Percentiles rank a stretch among this genome's conserved stretches.
These are phyloP conservation scores for Pisolithus microcarpus DNA, from an alignment of 768 basidiomycete species.

Conservation along the genomic window DNA sequence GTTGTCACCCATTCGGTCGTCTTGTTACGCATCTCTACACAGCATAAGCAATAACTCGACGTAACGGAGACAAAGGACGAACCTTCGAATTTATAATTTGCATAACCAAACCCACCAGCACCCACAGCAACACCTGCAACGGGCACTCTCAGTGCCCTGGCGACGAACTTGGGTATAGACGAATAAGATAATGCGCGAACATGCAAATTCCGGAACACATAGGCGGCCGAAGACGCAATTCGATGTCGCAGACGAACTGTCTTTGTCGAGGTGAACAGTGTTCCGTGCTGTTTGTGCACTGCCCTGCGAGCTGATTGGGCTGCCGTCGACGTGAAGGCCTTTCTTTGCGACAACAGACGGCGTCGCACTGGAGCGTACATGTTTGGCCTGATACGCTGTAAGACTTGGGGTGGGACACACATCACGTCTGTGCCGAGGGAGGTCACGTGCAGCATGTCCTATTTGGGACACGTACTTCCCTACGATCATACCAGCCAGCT, in stretches of 20 bases:
- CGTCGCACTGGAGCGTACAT: conserved; percentile 43
- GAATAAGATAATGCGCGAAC: conserved; percentile 76
- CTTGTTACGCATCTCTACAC: conserved; percentile 62
- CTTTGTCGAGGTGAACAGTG: conserved; percentile 39
- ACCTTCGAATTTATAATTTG: conserved; percentile 97
- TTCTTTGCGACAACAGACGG: conserved; percentile 31
- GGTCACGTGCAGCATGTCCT: too few relatives aligned
- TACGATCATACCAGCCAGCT: too few relatives aligned
- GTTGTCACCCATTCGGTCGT: conserved; percentile 60
- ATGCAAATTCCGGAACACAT: conserved; percentile 57
- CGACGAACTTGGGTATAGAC: conserved; percentile 83
- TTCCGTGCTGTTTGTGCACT: conserved; percentile 51
- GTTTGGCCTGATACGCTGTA: neutral
- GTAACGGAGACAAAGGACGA: conserved; percentile 13
- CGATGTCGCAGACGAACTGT: conserved; percentile 40
- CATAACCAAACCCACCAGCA: conserved; percentile 87
- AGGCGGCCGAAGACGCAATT: conserved; percentile 36
- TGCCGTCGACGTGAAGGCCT: conserved; percentile 32
- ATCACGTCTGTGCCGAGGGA: too few relatives aligned
- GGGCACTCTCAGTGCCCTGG: conserved; percentile 82
- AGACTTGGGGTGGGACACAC: too few relatives aligned
- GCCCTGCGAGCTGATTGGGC: conserved; percentile 27
- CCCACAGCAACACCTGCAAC: conserved; percentile 85
- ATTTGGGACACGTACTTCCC: too few relatives aligned
- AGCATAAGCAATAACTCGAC: neutral